A percentile compares a stretch with the other conserved stretches of the same genome.
phyloP scores from a whole-genome alignment of 2,329 filamentous ascomycete genomes.

The Dendryphion nanum region DNA sequence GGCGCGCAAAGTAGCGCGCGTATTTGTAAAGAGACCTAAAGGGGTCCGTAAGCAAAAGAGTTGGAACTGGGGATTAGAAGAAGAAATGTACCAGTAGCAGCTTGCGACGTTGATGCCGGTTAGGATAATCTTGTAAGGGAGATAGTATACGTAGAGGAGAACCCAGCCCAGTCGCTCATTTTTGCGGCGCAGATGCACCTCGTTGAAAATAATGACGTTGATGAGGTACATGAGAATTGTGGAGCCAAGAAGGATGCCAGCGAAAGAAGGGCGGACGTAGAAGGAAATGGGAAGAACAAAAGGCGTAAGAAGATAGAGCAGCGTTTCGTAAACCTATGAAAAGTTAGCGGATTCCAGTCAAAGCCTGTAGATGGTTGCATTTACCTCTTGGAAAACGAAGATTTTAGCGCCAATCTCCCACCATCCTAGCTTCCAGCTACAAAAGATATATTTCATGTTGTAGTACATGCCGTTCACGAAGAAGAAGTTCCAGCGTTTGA shows the following conservation, averaged over 20 bases:
- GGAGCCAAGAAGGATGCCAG: conserved; percentile 37
- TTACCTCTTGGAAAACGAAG: conserved; percentile 48
- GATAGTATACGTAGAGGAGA: conserved; percentile 44
- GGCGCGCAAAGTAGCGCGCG: conserved; percentile 46
- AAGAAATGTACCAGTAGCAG: conserved; percentile 24
- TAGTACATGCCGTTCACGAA: conserved; percentile 51
- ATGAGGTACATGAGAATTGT: conserved; percentile 45
- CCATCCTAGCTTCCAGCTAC: conserved; percentile 49
- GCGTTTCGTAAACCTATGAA: conserved; percentile 47
- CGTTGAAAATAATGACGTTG: conserved; percentile 50
- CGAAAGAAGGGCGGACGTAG: conserved; percentile 43
- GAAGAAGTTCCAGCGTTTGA: conserved; percentile 55
- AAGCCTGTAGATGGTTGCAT: no score
- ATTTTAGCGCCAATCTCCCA: conserved; percentile 53
- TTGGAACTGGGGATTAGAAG: background rate
- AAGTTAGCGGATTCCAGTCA: no score
- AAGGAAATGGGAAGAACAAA: conserved; percentile 49
- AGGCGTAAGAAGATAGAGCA: conserved; percentile 47
- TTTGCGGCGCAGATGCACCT: conserved; percentile 47
- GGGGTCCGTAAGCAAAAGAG: background rate
- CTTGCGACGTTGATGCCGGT: conserved; percentile 45
- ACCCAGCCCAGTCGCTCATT: conserved; percentile 44
- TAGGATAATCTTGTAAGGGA: conserved; percentile 46
- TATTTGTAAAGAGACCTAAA: conserved; percentile 45
- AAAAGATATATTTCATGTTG: conserved; percentile 48